A percentile compares a stretch with the other conserved stretches of the same genome.
Evolutionary conservation across 345 rosid species (phyloP).

Genomic region (Linum trigynum): DNA sequence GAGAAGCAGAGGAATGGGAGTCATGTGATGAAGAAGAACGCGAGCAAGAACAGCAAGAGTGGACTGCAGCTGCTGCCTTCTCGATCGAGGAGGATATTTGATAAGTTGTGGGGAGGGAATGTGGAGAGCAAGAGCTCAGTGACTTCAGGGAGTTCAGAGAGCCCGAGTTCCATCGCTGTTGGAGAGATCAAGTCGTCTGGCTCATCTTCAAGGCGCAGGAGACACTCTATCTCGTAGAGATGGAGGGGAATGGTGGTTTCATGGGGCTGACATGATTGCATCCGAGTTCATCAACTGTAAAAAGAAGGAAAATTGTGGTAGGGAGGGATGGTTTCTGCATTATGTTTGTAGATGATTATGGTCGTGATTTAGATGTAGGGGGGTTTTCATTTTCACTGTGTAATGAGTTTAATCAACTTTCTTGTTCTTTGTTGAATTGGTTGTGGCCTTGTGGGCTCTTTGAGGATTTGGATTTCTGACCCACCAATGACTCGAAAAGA

Average conservation of each 20-base stretch:
- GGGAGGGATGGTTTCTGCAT: neutral
- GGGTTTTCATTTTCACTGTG: too few relatives aligned
- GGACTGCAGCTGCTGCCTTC: conserved; percentile 69
- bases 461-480: too few relatives aligned
- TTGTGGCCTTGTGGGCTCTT: too few relatives aligned
- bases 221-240: conserved; percentile 62
- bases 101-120: conserved; percentile 52
- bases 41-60: conserved; percentile 51
- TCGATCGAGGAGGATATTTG: conserved; percentile 73
- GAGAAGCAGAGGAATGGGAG: conserved; percentile 22
- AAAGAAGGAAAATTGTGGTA: neutral
- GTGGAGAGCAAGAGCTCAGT: conserved; percentile 59
- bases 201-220: conserved; percentile 58
- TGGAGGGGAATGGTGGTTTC: neutral
- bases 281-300: neutral
- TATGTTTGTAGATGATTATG: neutral
- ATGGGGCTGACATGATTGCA: neutral
- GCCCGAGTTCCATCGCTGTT: conserved; percentile 59
- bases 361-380: neutral
- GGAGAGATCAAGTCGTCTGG: conserved; percentile 59
- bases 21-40: conserved; percentile 31
- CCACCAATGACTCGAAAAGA: too few relatives aligned
- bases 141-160: conserved; percentile 79
- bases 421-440: too few relatives aligned
- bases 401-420: too few relatives aligned